Conservation (phyloP, 148 eudicot species). For the Mesembryanthemum crystallinum region DNA sequence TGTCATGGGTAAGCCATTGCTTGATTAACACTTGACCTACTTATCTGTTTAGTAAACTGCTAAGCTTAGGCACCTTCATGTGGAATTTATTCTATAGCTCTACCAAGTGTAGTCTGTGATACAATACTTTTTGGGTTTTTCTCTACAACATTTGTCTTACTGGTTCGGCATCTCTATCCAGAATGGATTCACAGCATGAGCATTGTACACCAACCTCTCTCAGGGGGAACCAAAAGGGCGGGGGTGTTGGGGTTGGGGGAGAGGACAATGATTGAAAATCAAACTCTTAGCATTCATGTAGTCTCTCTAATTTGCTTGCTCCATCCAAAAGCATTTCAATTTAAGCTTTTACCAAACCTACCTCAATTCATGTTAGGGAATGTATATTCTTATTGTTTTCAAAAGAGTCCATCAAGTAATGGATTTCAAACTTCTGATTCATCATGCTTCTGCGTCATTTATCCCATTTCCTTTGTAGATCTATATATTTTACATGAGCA, state of each 20-base stretch:
- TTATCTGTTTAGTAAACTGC: not conserved
- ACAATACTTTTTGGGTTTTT: not conserved
- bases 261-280: no score
- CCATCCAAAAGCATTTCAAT: no score
- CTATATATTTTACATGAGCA: not conserved
- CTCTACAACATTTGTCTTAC: not conserved
- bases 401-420: not conserved
- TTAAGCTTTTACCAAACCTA: no score
- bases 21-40: not conserved
- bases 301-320: no score
- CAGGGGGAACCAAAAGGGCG: no score
- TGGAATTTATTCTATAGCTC: not conserved
- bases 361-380: no score
- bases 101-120: not conserved
- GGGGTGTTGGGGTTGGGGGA: no score
- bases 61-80: not conserved
- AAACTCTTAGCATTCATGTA: no score
- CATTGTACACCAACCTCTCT: not conserved
- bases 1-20: constrained; percentile 78
- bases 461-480: constrained; percentile 9
- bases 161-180: not conserved
- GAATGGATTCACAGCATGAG: not conserved
- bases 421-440: not conserved
- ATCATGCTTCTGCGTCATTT: constrained; percentile 14
- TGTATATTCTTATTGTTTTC: no score